Percentiles rank a stretch among this genome's conserved stretches.
phyloP scores from a whole-genome alignment of 2,329 filamentous ascomycete genomes.

The Apiospora koreana region DNA sequence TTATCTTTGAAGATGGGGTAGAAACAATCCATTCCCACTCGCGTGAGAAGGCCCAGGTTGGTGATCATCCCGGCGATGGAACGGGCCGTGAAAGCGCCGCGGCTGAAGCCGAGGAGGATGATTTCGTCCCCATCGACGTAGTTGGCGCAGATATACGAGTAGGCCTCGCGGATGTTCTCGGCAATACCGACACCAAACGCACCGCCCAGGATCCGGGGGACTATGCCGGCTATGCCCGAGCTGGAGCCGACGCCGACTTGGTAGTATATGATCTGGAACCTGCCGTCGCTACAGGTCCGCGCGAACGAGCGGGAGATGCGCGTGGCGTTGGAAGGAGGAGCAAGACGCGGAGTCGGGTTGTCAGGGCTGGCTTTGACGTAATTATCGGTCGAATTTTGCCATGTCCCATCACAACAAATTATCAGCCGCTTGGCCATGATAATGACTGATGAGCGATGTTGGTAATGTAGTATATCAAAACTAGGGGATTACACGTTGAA shows the following conservation, averaged over 20 bases:
- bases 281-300: constrained; percentile 50
- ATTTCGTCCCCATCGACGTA: constrained; percentile 61
- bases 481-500: neutral
- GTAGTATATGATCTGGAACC: constrained; percentile 61
- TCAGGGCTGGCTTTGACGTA: constrained; percentile 41
- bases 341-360: constrained; percentile 41
- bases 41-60: constrained; percentile 52
- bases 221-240: constrained; percentile 43
- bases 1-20: constrained; percentile 58
- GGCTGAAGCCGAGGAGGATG: constrained; percentile 57
- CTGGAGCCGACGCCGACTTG: constrained; percentile 62
- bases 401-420: constrained; percentile 55
- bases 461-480: neutral
- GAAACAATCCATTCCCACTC: constrained; percentile 55
- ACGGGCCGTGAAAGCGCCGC: constrained; percentile 60
- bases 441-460: neutral
- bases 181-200: constrained; percentile 56
- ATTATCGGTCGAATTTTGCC: constrained; percentile 55
- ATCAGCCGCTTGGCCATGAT: constrained; percentile 45
- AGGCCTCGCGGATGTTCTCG: constrained; percentile 62
- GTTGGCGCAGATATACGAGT: constrained; percentile 63
- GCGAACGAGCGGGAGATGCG: constrained; percentile 60
- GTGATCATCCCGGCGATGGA: constrained; percentile 56
- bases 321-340: constrained; percentile 61
- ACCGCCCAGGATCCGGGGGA: constrained; percentile 55